Base-by-base conservation (phyloP, 2,329 filamentous ascomycete genomes). In the Colletotrichum tropicale region DNA sequence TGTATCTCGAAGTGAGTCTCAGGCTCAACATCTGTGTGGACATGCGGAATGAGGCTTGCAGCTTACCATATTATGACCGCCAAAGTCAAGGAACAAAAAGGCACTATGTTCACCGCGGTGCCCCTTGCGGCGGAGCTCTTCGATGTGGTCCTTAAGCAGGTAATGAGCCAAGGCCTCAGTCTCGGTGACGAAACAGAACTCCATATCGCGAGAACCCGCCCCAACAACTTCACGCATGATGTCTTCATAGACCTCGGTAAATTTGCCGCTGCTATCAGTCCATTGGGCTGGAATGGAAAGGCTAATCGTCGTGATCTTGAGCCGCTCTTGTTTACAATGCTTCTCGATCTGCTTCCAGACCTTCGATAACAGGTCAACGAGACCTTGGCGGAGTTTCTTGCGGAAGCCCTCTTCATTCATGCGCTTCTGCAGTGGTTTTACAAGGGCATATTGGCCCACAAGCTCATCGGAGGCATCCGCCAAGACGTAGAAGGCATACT, bases 401-500 rank as follows among this genome's bases (percentile, higher is more conserved):
- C 16, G 26, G 15, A 69, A 60, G 4, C 8, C 24, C 1, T 16
- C 36, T 9, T 69, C 66, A 21, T 69, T 16, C 26, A 36, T 58
- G 4, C 30, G 48, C 15, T 60, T 30, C 21, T 16, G 18, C 30
- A 69, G 18, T 32, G 48, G 48, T 2, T 28, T 12, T 3, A 60
- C 21, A 6, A 58, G 3, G 18, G 28, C 13, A 26, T 69, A 60
- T 13, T 60, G 28, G 5, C 15, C 7, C 34, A 28, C 15, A 15
- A 69, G 16, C 4, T 60, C 10, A 26, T 76, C 78, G 5, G 62
- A 56, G 2, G 34, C 67, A 12, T 70, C 10, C 3, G 56, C 62
- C 24, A 78, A 32, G 13, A 61, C 13, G 58, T 79, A 78, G 58
- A 79, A 76, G 3, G 76, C 77, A 34, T 77, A 79, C 28, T 79